phyloP scores from a whole-genome alignment of 2,329 filamentous ascomycete species.

The Trichoderma polysporum region DNA sequence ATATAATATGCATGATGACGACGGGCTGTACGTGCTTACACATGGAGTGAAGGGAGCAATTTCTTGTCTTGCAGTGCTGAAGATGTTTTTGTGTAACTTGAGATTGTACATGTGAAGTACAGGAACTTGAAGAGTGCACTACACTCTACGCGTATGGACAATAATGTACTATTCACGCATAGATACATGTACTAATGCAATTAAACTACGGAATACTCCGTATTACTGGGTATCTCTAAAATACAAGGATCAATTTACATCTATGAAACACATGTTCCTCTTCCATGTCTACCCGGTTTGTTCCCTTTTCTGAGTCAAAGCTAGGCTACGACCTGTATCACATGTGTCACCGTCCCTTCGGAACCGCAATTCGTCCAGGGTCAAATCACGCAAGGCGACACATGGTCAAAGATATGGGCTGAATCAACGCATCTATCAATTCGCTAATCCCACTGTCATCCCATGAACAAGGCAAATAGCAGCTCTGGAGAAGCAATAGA shows the following conservation, averaged over 20 bases:
- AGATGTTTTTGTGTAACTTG: neutral
- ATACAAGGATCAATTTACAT: neutral
- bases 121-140: too few relatives aligned
- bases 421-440: neutral
- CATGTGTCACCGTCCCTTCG: neutral
- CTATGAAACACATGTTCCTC: neutral
- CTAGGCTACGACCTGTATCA: neutral
- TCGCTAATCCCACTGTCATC: too few relatives aligned
- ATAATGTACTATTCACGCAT: too few relatives aligned
- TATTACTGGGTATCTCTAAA: too few relatives aligned
- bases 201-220: too few relatives aligned
- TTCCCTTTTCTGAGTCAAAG: neutral
- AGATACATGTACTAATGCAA: too few relatives aligned
- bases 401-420: neutral
- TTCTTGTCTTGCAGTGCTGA: neutral
- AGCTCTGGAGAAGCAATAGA: neutral
- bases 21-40: neutral
- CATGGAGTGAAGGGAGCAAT: neutral
- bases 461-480: neutral
- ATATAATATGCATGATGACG: neutral
- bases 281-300: neutral
- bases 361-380: neutral
- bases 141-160: too few relatives aligned
- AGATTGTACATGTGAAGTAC: neutral
- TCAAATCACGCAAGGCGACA: neutral